phyloP scores from a whole-genome alignment of 2,329 filamentous ascomycete species.

The Pezicula radicicola region DNA sequence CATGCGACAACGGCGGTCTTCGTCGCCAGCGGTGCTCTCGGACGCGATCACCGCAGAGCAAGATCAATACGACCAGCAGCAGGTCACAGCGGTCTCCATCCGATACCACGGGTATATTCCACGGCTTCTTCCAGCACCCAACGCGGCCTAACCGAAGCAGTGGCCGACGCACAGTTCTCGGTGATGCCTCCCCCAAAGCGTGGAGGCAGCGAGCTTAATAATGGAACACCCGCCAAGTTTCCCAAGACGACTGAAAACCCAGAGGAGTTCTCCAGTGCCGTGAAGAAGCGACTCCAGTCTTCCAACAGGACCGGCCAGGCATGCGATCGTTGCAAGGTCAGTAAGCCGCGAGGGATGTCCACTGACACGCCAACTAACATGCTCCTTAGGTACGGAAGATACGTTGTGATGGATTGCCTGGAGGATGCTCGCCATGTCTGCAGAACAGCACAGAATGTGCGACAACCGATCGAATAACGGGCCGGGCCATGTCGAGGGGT shows the following conservation, averaged over 20 bases:
- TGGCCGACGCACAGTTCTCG: background rate
- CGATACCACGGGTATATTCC: conserved; percentile 4
- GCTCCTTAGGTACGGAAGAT: conserved; percentile 73
- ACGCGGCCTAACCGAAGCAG: conserved; percentile 4
- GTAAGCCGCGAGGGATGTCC: conserved; percentile 13
- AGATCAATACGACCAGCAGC: background rate
- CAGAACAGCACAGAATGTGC: conserved; percentile 73
- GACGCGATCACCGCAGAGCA: background rate
- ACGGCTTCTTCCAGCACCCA: conserved; percentile 21
- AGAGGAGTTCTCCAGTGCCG: conserved; percentile 33
- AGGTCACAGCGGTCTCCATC: conserved; percentile 3
- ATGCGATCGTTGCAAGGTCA: conserved; percentile 83
- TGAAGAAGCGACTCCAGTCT: conserved; percentile 50
- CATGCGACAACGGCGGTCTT: too few species aligned
- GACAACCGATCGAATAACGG: conserved; percentile 84
- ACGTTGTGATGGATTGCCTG: conserved; percentile 75
- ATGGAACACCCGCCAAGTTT: conserved; percentile 15
- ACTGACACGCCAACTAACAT: conserved; percentile 3
- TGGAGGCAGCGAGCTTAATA: conserved; percentile 16
- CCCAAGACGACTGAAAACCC: conserved; percentile 23
- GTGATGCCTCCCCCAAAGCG: conserved; percentile 24
- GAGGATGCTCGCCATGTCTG: conserved; percentile 79
- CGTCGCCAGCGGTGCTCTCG: too few species aligned
- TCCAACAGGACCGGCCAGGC: conserved; percentile 74
- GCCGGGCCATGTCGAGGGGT: conserved; percentile 73